These are phyloP conservation scores for Aulographum hederae DNA, from an alignment of 2,329 filamentous ascomycete species.

Conservation along the genomic window DNA sequence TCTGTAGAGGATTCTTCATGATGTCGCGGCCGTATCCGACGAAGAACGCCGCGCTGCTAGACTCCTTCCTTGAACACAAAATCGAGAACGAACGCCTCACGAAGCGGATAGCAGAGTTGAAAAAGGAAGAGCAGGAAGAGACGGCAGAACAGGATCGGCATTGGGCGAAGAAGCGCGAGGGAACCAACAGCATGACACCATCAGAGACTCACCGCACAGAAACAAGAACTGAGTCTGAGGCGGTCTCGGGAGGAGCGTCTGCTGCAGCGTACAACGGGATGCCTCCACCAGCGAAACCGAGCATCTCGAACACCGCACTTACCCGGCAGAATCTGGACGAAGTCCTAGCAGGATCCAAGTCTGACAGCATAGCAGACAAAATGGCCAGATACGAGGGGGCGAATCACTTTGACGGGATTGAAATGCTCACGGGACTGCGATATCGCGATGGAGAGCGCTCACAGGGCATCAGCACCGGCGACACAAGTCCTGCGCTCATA, in stretches of 20 bases:
- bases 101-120: constrained; percentile 69
- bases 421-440: constrained; percentile 76
- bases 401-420: constrained; percentile 70
- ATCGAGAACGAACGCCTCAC: constrained; percentile 83
- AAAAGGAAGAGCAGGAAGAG: constrained; percentile 71
- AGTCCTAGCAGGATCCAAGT: constrained; percentile 41
- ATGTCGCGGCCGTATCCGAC: constrained; percentile 82
- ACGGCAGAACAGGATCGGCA: constrained; percentile 45
- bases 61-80: constrained; percentile 92
- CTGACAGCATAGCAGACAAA: constrained; percentile 67
- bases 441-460: constrained; percentile 83
- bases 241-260: constrained; percentile 6
- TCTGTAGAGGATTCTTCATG: constrained; percentile 83
- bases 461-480: constrained; percentile 72
- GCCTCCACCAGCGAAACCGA: constrained; percentile 47
- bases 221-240: constrained; percentile 16
- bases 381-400: constrained; percentile 65
- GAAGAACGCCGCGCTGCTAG: constrained; percentile 66
- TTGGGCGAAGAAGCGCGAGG: constrained; percentile 40
- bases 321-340: constrained; percentile 70
- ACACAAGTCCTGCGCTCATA: constrained; percentile 62
- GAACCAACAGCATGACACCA: constrained; percentile 29
- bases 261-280: constrained; percentile 32
- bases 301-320: constrained; percentile 45
- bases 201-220: constrained; percentile 19